Evolutionary conservation across 257 asterid species (phyloP), one percentile per base, ranked within the genome.

Genomic region (Plantago elongata): DNA sequence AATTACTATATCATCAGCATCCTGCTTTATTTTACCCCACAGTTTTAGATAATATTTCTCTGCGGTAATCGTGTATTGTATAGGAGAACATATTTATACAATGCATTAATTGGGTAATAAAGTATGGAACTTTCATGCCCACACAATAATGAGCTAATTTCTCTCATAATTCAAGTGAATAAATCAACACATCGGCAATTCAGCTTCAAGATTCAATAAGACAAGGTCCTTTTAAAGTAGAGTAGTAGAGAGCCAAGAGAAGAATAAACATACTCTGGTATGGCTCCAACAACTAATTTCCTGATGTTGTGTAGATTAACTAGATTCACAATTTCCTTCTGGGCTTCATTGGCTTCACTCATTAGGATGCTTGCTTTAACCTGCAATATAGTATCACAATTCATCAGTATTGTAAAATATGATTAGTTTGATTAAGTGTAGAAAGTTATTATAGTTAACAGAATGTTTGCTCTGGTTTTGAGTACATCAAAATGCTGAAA

Each of bases 251-350:
- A 72, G 43, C 15, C 27, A 45, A 27, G 61, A 68, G 44, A 51
- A 66, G 65, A 75, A 57, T 69, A 70, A 65, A 59, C 77, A 29
- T 88, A 90, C 97, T 73, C 87, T 16, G 95, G 89, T 54, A 72
- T 64, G 52, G 94, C 84, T 79, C 95, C 97, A 55, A 87, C 69
- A 48, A 87, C 90, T 54, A 90, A 93, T 78, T 80, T 87, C 68
- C 55, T 67, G 44, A 83, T 76, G 62, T 51, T 61, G 54, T 78
- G 81, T 44, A 59, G 70, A 70, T 82, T 77, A 61, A 90, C 81
- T 45, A 90, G 71, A 76, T 83, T 68, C 63, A 90, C 78, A 34
- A 90, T 81, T 72, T 84, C 96, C 29, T 72, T 80, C n/a, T 78
- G 76, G 58, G 87, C 81, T 46, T 81, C 78, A 66, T 79, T 79